Base-by-base conservation (phyloP, 805 yeast genomes). In the Candida corydali region DNA sequence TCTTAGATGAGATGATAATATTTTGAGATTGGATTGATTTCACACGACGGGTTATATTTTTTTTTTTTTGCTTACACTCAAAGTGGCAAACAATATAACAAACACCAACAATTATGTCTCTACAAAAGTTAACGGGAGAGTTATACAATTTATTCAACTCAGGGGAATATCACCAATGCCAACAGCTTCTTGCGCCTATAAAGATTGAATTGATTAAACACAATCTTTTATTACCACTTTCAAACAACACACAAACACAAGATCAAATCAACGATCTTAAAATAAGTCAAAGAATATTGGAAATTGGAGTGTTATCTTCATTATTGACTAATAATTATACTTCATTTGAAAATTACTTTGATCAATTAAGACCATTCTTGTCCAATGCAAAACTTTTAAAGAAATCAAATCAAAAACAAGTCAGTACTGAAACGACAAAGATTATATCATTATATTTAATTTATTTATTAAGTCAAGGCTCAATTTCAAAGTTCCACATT, bases 401-500 rank as follows among this genome's bases (percentile, higher is more conserved):
- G 20, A n/a, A n/a, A n/a, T n/a, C n/a, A n/a, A 52, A 61, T 26
- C 83, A 86, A 55, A 54, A 38, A 17, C 49, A 51, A 24, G 57
- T 52, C 26, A 57, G 59, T 46, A 55, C 67, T n/a, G 63, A 61
- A 36, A 47, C 63, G 29, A 65, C 71, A 73, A 80, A 89, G 59
- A 63, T 93, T 50, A 68, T 82, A 36, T 82, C 94, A 36, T 70
- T 93, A 34, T 82, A 86, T 50, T 66, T 93, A 47, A 63, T 93
- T 45, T 74, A 85, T 42, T 63, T 89, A 42, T 72, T 93, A 43
- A 78, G 95, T 6, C 82, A 82, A 51, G 94, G 93, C 36, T 86
- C 82, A 47, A 79, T 88, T 28, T 86, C 94, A 10, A 78, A 78
- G 56, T 93, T 91, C 66, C 97, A 93, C 63, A 81, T 88, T 18